Conservation (phyloP, 2,329 filamentous ascomycete species). For the Xenoacremonium recifei region DNA sequence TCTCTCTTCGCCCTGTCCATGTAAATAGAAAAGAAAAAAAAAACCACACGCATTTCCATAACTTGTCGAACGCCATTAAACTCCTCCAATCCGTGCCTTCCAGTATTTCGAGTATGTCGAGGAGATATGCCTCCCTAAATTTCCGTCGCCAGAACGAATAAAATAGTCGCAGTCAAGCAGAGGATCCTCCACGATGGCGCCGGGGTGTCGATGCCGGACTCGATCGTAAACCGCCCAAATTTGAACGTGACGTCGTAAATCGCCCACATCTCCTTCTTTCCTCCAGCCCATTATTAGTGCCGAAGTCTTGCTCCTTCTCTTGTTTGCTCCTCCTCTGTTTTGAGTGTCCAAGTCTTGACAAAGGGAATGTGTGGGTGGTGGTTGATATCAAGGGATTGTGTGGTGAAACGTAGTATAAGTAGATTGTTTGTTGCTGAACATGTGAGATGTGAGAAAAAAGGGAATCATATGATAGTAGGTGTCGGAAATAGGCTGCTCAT, state of each 20-base stretch:
- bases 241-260: constrained; percentile 5
- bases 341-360: constrained; percentile 20
- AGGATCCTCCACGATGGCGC: constrained; percentile 11
- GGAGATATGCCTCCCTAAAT: constrained; percentile 11
- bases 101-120: constrained; percentile 5
- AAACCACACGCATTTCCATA: background rate
- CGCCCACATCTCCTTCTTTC: constrained; percentile 3
- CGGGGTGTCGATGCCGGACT: constrained; percentile 5
- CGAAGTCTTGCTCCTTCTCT: constrained; percentile 8
- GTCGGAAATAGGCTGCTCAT: too few species aligned
- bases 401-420: constrained; percentile 8
- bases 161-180: constrained; percentile 8
- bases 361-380: constrained; percentile 22
- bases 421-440: constrained; percentile 9
- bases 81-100: constrained; percentile 24
- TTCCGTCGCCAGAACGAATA: constrained; percentile 2
- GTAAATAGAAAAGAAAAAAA: too few species aligned
- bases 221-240: constrained; percentile 6
- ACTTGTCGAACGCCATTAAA: constrained; percentile 21
- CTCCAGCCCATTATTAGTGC: constrained; percentile 13
- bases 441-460: too few species aligned
- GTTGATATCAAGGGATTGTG: constrained; percentile 17
- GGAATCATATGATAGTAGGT: too few species aligned
- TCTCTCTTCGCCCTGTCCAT: constrained; percentile 14
- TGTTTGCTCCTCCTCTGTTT: constrained; percentile 16